Evolutionary conservation across 2,329 filamentous ascomycete species (phyloP).

Genomic region (Cordyceps cicadae): DNA sequence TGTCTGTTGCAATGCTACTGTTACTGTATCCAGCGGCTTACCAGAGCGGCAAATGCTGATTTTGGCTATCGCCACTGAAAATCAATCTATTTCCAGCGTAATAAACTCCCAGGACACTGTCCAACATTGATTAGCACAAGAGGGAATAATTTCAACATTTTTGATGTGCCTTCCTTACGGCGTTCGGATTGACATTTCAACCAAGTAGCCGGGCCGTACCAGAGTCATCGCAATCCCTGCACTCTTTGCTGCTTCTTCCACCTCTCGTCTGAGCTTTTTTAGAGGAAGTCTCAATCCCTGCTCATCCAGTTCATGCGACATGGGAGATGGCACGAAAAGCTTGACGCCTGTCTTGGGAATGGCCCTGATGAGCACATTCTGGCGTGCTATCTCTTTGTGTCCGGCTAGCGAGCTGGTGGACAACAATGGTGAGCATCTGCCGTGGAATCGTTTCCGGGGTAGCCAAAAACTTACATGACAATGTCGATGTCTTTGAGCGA

Average conservation of each 20-base stretch:
- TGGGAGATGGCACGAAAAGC: constrained; percentile 2
- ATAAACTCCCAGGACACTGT: background rate
- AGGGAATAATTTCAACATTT: no score
- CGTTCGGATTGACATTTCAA: background rate
- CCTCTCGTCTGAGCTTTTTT: background rate
- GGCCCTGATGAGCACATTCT: background rate
- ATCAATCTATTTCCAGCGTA: background rate
- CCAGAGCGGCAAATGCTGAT: background rate
- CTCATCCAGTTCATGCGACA: background rate
- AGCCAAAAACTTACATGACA: background rate
- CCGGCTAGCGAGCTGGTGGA: background rate
- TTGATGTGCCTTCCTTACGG: background rate
- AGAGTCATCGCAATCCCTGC: background rate
- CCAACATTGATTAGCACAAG: background rate
- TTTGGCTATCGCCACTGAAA: background rate
- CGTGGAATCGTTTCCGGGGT: no score
- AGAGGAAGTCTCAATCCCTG: background rate
- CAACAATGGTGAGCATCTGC: background rate
- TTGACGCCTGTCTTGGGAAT: background rate
- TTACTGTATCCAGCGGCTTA: background rate
- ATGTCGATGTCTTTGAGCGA: background rate
- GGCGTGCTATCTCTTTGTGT: background rate
- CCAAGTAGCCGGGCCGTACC: background rate
- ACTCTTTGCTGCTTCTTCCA: background rate
- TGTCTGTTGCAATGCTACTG: background rate